Evolutionary conservation across 108 stramenopile genomes (phyloP).

Genomic region (Fistulifera pelliculosa): DNA sequence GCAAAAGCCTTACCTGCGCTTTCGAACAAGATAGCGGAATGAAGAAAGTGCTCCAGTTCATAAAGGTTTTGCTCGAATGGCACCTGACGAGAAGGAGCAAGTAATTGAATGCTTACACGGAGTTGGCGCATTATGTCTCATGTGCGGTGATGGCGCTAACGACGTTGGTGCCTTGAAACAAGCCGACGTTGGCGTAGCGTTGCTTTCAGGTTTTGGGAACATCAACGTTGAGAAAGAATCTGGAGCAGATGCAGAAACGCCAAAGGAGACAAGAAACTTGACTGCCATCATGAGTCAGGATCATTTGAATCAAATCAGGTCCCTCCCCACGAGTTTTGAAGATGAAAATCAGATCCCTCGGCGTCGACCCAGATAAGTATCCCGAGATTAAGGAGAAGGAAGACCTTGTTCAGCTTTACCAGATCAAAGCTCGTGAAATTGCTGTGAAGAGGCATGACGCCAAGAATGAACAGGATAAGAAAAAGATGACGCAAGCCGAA

Average conservation of each 20-base stretch:
- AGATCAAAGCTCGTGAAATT: constrained; percentile 66
- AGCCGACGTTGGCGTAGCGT: constrained; percentile 92
- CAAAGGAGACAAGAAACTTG: constrained; percentile 18
- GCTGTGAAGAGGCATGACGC: constrained; percentile 51
- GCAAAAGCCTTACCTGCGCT: constrained; percentile 60
- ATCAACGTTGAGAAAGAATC: constrained; percentile 54
- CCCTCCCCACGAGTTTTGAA: constrained; percentile 51
- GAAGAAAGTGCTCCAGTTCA: constrained; percentile 56
- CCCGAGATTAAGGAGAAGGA: constrained; percentile 73
- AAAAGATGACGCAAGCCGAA: constrained; percentile 49
- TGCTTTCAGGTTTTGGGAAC: constrained; percentile 90
- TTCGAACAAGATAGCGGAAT: constrained; percentile 67
- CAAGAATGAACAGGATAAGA: constrained; percentile 39
- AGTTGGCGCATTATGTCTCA: constrained; percentile 74
- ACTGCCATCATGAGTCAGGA: constrained; percentile 59
- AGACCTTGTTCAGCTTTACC: constrained; percentile 71
- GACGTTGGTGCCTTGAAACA: constrained; percentile 85
- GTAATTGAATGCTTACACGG: constrained; percentile 86
- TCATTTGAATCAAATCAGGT: constrained; percentile 38
- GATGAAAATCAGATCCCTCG: constrained; percentile 51
- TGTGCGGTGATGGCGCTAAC: constrained; percentile 98
- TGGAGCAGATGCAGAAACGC: constrained; percentile 44
- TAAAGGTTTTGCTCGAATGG: constrained; percentile 96
- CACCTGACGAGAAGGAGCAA: constrained; percentile 93
- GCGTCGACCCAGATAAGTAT: constrained; percentile 75